Conservation (phyloP, 1,284 basidiomycete species). For the Heliocybe sulcata region DNA sequence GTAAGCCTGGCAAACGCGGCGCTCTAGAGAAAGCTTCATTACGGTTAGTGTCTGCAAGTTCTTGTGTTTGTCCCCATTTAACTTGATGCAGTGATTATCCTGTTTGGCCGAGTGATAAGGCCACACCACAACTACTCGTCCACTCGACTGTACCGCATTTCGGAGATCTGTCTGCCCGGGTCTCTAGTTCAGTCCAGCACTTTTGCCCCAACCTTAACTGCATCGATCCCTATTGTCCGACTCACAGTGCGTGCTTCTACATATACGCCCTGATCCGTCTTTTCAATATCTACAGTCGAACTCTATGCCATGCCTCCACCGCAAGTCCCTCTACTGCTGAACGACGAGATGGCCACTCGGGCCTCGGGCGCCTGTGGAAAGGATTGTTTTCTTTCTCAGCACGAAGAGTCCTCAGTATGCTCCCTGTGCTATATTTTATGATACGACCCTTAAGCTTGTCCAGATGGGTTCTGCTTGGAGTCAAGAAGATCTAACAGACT, state of each 20-base stretch:
- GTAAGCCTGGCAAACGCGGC: conserved; percentile 14
- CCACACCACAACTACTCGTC: neutral
- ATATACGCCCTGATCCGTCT: neutral
- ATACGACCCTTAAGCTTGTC: neutral
- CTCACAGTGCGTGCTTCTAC: conserved; percentile 3
- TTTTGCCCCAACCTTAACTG: conserved; percentile 9
- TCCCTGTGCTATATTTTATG: neutral
- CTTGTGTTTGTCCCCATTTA: neutral
- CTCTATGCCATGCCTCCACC: neutral
- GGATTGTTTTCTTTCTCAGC: neutral
- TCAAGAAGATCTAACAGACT: conserved; percentile 4
- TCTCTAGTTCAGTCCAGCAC: neutral
- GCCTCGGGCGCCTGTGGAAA: neutral
- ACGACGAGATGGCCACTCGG: neutral
- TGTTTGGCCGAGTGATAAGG: neutral
- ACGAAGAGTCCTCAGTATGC: neutral
- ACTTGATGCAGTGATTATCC: neutral
- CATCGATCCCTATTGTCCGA: conserved; percentile 3
- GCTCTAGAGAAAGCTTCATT: conserved; percentile 21
- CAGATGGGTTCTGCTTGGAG: neutral
- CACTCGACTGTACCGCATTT: neutral
- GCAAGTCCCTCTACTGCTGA: neutral
- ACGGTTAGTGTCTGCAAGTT: conserved; percentile 20
- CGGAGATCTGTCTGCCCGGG: neutral
- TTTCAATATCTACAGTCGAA: neutral